Evolutionary conservation across 2,329 filamentous ascomycete genomes (phyloP).

Genomic region (Calonectria multiphialidica): DNA sequence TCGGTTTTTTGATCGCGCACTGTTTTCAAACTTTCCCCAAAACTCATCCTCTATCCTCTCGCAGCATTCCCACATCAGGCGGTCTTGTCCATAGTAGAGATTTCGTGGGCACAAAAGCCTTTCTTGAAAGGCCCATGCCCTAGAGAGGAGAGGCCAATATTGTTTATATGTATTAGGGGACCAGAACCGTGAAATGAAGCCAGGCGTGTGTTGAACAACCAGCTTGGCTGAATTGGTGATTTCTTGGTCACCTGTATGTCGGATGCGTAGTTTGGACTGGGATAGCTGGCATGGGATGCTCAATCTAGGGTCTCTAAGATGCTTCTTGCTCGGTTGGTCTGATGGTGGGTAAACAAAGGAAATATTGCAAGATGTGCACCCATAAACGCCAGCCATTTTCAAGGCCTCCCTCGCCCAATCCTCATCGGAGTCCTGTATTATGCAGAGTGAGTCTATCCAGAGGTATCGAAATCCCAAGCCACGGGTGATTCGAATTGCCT

Average conservation of each 20-base stretch:
- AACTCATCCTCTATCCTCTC: slow-evolving; percentile 17
- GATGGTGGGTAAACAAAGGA: slow-evolving; percentile 17
- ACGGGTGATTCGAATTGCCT: slow-evolving; percentile 3
- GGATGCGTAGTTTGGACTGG: no score
- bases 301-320: slow-evolving; percentile 12
- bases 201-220: not conserved
- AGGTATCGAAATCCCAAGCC: slow-evolving; percentile 6
- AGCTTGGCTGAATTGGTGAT: not conserved
- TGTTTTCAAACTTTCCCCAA: not conserved
- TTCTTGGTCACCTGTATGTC: not conserved
- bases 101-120: slow-evolving; percentile 11
- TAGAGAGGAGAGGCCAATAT: slow-evolving; percentile 5
- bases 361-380: slow-evolving; percentile 7
- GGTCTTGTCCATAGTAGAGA: slow-evolving; percentile 17
- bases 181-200: slow-evolving; percentile 1
- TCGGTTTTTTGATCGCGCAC: not conserved
- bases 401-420: slow-evolving; percentile 4
- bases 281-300: not conserved
- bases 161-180: slow-evolving; percentile 7
- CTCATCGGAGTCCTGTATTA: not conserved
- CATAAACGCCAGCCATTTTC: slow-evolving; percentile 9
- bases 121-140: slow-evolving; percentile 15
- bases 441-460: not conserved
- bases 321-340: not conserved
- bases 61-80: slow-evolving; percentile 24